Evolutionary conservation across 257 asterid genomes (phyloP), one percentile per base, ranked within the genome.

Genomic region (Thymus mandschuricus): DNA sequence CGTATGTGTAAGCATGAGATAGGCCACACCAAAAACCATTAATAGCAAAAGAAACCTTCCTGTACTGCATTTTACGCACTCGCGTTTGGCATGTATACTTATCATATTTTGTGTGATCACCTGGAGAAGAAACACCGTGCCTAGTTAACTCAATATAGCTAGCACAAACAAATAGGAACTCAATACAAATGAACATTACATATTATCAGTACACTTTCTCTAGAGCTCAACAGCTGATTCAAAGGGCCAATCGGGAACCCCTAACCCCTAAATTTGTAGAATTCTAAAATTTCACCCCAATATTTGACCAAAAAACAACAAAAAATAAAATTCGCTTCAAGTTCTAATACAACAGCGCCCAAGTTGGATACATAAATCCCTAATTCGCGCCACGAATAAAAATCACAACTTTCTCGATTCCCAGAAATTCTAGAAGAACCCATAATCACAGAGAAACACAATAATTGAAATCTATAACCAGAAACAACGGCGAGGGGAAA

Each of bases 31-130:
- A 59, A 84, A 80, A 61, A 95, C 65, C 91, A 95, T 70, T 82
- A 88, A 71, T 69, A 95, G 73, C 70, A 85, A 73, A 66, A 95
- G 95, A 85, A 92, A 85, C 84, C 79, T 90, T 68, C 97, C 96
- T 1, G 89, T 88, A 79, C 97, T 92, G 81, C 94, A 92, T 76
- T 79, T 84, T 70, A 60, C 40, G 74, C 88, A 81, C 57, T 77
- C 86, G n/a, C 79, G 88, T 72, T 79, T 83, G 52, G 79, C 72
- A 45, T 82, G 82, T 74, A 81, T 81, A 40, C 83, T 83, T 64
- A 81, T 63, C 41, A 86, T 38, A 74, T 79, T 83, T 70, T 88
- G 95, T 56, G 87, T 73, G 79, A 91, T 75, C 75, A 82, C 96
- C 98, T 95, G 94, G 78, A 71, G 64, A 77, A 59, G 71, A 57